Conservation (phyloP, 495 filamentous ascomycete genomes). For the Lichina pygmaea region DNA sequence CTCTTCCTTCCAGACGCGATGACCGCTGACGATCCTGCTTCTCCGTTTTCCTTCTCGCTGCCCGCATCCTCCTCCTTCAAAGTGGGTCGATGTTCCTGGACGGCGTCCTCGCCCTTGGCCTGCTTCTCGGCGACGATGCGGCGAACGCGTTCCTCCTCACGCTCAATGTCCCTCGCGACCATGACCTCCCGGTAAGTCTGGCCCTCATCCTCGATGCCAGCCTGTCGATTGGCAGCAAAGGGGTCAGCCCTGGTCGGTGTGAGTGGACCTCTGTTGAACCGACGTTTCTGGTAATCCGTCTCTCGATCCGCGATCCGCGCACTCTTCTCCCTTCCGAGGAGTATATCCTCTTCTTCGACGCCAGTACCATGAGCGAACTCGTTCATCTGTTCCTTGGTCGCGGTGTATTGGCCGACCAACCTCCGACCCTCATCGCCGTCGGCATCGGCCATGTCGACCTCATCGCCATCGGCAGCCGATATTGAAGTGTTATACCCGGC, state of each 20-base stretch:
- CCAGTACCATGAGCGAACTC: slow-evolving; percentile 72
- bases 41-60: slow-evolving; percentile 40
- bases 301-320: slow-evolving; percentile 76
- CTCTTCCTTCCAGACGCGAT: slow-evolving; percentile 43
- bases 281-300: slow-evolving; percentile 93
- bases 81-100: slow-evolving; percentile 37
- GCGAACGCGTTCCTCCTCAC: slow-evolving; percentile 76
- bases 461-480: slow-evolving; percentile 54
- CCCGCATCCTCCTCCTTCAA: slow-evolving; percentile 32
- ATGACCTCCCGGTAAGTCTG: slow-evolving; percentile 77
- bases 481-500: slow-evolving; percentile 81
- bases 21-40: slow-evolving; percentile 38
- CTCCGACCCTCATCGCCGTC: slow-evolving; percentile 46
- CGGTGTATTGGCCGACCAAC: slow-evolving; percentile 92
- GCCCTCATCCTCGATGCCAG: slow-evolving; percentile 36
- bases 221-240: slow-evolving; percentile 51
- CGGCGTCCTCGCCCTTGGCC: slow-evolving; percentile 29
- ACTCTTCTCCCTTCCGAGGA: slow-evolving; percentile 67
- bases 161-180: slow-evolving; percentile 70
- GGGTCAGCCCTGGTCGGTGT: slow-evolving; percentile 76
- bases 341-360: slow-evolving; percentile 75
- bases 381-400: slow-evolving; percentile 68
- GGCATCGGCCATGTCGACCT: slow-evolving; percentile 57
- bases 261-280: slow-evolving; percentile 53
- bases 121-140: slow-evolving; percentile 56